Base-by-base conservation (phyloP, 225 moss, liverwort and hornwort species). In the Asterella californica region DNA sequence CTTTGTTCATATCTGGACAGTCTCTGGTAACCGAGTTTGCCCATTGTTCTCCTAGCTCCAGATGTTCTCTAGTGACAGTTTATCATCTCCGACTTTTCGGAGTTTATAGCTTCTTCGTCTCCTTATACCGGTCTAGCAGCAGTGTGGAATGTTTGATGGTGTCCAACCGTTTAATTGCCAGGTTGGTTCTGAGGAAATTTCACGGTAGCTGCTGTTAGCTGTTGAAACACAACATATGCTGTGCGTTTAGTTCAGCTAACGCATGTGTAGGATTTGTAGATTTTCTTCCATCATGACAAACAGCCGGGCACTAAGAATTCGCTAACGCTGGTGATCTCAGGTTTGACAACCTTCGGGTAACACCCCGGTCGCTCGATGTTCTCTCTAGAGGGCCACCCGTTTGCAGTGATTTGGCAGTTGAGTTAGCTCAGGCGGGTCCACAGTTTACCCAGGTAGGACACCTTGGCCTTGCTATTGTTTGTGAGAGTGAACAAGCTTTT, bases 331-430 rank as follows among this genome's bases (percentile, higher is more conserved):
- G 36, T 73, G n/a, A 46, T 82, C 75, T 42, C 88, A 96, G 96
- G 81, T 99, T 93, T 89, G 99, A 99, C 83, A 95, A 94, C 87
- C 85, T 95, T 49, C 90, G 99, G 69, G 91, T 95, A 79, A 99
- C 99, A 52, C 92, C 99, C 55, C 92, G 91, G 55, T 95, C 99
- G 62, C 93, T 99, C 65, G 95, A 99, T 81, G 90, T 90, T 80
- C 83, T 99, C 61, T 91, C 91, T 62, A 90, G 81, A 66, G 99
- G 99, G 50, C 88, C 95, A 76, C 91, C 93, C 67, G 89, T 95
- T 78, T 99, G 99, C 86, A 95, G 94, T 72, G 99, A 99, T 88
- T 91, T 99, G 74, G 95, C 99, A 53, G 99, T 99, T 34, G 95
- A 99, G 84, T 83, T 99, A 55, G 95, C 99, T 66, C 99, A 99